phyloP scores from a whole-genome alignment of 2,329 filamentous ascomycete species.

The Chrysoporthe deuterocubensis region DNA sequence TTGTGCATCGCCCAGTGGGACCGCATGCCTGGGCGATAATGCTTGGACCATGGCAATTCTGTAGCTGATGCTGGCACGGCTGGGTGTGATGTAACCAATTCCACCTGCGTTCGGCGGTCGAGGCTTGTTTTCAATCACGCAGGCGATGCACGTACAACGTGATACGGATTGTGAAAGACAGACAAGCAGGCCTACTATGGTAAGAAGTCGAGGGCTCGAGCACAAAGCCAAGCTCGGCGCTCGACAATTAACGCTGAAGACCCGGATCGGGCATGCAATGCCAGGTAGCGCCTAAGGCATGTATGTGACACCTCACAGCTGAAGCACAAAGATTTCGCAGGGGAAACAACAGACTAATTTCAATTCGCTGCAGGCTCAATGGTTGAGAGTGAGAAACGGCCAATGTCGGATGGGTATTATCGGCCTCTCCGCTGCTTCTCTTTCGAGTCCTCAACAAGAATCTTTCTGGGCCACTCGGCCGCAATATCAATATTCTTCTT shows the following conservation, averaged over 20 bases:
- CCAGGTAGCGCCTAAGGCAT: not conserved
- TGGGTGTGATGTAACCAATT: not conserved
- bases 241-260: not conserved
- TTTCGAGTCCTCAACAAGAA: conserved; percentile 22
- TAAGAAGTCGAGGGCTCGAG: not conserved
- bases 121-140: not conserved
- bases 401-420: conserved; percentile 2
- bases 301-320: not conserved
- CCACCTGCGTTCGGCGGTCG: not conserved
- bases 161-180: not conserved
- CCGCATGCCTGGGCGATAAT: not conserved
- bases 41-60: not conserved
- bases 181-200: not conserved
- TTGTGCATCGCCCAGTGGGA: not conserved
- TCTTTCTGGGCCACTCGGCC: conserved; percentile 87
- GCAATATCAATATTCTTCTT: conserved; percentile 86
- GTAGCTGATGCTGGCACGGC: not conserved
- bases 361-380: too few species aligned
- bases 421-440: conserved; percentile 23
- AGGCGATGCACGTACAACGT: too few species aligned
- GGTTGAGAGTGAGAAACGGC: not conserved
- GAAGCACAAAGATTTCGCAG: not conserved
- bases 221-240: not conserved
- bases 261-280: not conserved
- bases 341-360: not conserved